A percentile compares a stretch with the other conserved stretches of the same genome.
phyloP scores from a whole-genome alignment of 768 basidiomycete species.

The Mycena rosella region DNA sequence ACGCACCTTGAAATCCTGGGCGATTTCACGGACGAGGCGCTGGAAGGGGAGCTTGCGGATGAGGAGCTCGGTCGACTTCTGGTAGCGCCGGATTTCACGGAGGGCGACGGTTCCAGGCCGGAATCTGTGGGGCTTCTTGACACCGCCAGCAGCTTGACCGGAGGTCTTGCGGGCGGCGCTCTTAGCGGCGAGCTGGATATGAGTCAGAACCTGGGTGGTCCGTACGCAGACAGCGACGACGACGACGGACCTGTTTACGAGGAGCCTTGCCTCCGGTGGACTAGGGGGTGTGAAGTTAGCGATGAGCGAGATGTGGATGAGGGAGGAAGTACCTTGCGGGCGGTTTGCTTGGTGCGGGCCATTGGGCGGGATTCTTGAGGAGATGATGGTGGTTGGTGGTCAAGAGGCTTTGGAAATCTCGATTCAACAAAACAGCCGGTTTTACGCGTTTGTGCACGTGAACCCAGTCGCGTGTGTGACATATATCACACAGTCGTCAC shows the following conservation, averaged over 20 bases:
- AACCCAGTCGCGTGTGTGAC: conserved; percentile 7
- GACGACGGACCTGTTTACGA: conserved; percentile 49
- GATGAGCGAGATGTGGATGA: neutral
- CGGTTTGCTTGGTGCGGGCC: conserved; percentile 41
- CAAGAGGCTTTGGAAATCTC: neutral
- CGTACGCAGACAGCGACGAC: conserved; percentile 2
- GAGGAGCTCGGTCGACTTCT: conserved; percentile 39
- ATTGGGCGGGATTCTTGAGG: conserved; percentile 25
- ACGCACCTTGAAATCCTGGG: conserved; percentile 70
- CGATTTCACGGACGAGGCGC: conserved; percentile 69
- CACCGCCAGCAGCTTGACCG: conserved; percentile 55
- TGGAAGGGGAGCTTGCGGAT: conserved; percentile 40
- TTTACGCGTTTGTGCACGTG: conserved; percentile 12
- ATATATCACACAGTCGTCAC: neutral
- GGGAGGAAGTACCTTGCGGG: conserved; percentile 27
- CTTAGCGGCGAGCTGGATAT: conserved; percentile 34
- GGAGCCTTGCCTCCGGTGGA: conserved; percentile 52
- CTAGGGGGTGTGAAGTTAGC: conserved; percentile 9
- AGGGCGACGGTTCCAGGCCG: conserved; percentile 40
- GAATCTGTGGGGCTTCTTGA: conserved; percentile 52
- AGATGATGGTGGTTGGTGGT: conserved; percentile 15
- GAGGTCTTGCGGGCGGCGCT: conserved; percentile 36
- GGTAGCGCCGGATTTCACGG: conserved; percentile 39
- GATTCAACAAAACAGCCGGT: conserved; percentile 6
- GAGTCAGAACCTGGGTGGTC: conserved; percentile 7